These are phyloP conservation scores for Colletotrichum brevisporum DNA, from an alignment of 2,329 filamentous ascomycete genomes.

Conservation along the genomic window DNA sequence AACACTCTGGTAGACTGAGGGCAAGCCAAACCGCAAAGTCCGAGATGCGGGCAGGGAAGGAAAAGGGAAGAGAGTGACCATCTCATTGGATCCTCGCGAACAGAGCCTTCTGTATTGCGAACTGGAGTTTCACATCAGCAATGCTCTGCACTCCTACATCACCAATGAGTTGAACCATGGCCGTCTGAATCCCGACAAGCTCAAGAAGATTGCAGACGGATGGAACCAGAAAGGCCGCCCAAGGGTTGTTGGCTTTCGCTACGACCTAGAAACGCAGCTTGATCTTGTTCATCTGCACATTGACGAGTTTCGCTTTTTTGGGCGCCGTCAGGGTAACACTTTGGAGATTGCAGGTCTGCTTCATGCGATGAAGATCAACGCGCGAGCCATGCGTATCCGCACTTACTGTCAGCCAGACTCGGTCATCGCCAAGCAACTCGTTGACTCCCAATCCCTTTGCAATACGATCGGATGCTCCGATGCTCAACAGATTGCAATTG, in stretches of 20 bases:
- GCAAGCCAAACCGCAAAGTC: conserved; percentile 50
- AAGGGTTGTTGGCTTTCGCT: conserved; percentile 69
- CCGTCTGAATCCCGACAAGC: conserved; percentile 65
- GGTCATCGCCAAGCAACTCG: conserved; percentile 70
- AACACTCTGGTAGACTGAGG: conserved; percentile 52
- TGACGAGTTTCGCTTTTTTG: conserved; percentile 69
- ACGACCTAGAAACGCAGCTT: conserved; percentile 73
- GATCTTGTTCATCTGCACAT: conserved; percentile 66
- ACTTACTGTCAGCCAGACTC: conserved; percentile 72
- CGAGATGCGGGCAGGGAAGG: conserved; percentile 47
- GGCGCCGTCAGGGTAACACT: conserved; percentile 58
- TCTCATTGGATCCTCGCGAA: conserved; percentile 69
- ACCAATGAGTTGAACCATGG: conserved; percentile 67
- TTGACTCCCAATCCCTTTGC: conserved; percentile 66
- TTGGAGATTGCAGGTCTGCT: conserved; percentile 63
- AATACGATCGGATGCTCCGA: conserved; percentile 63
- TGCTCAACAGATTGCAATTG: conserved; percentile 60
- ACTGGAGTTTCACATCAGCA: conserved; percentile 68
- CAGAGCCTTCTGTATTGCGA: conserved; percentile 73
- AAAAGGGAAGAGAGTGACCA: conserved; percentile 52
- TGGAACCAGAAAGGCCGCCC: conserved; percentile 69
- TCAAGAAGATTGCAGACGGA: conserved; percentile 64
- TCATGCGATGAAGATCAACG: conserved; percentile 66
- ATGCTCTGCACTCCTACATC: conserved; percentile 66
- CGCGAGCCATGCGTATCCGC: conserved; percentile 65